Percentiles rank a stretch among this genome's conserved stretches.
These are phyloP conservation scores for Boletellus ananiceps DNA, from an alignment of 768 basidiomycete species.

Conservation along the genomic window DNA sequence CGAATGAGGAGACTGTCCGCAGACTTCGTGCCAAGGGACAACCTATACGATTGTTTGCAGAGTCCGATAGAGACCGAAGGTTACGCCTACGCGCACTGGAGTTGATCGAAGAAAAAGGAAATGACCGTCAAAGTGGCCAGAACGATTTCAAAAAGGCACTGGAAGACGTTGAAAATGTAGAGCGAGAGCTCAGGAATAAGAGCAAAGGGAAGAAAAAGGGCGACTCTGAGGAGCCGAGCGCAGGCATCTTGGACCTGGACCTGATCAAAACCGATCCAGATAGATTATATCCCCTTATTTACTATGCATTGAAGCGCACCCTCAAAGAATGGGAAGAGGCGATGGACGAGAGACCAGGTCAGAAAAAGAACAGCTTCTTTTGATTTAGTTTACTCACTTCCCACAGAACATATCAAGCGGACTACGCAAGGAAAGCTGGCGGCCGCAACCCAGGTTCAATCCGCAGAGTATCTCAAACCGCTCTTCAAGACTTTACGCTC, in stretches of 20 bases:
- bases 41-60: conserved; percentile 91
- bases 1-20: conserved; percentile 87
- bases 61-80: conserved; percentile 90
- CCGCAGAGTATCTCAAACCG: conserved; percentile 95
- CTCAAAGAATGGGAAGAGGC: conserved; percentile 96
- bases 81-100: conserved; percentile 89
- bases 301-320: conserved; percentile 88
- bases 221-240: conserved; percentile 43
- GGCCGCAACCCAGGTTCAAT: conserved; percentile 92
- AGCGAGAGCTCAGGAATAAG: conserved; percentile 59
- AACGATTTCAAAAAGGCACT: conserved; percentile 93
- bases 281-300: conserved; percentile 94
- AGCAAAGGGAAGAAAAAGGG: conserved; percentile 59
- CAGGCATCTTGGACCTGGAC: conserved; percentile 68
- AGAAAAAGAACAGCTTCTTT: conserved; percentile 9
- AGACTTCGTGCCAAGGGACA: conserved; percentile 89
- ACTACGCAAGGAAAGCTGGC: conserved; percentile 91
- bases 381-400: background rate
- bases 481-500: conserved; percentile 88
- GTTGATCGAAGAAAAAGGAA: conserved; percentile 87
- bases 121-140: conserved; percentile 75
- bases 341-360: conserved; percentile 91
- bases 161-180: conserved; percentile 81
- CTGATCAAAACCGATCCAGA: conserved; percentile 89
- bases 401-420: conserved; percentile 74